These are phyloP conservation scores for Seiridium cupressi DNA, from an alignment of 2,329 filamentous ascomycete genomes.

Conservation along the genomic window DNA sequence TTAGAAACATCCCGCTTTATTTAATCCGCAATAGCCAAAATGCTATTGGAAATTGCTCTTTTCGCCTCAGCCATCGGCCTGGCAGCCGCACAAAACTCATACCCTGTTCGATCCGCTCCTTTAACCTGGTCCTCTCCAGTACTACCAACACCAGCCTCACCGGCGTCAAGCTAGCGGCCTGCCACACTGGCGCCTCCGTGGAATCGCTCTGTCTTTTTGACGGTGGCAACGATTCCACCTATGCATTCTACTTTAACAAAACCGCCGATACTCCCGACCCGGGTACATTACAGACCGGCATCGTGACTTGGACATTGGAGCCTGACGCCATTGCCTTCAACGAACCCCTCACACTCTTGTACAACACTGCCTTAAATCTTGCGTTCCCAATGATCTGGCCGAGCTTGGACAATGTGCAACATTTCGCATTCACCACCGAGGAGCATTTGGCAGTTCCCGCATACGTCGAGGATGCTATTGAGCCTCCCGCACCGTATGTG, in stretches of 20 bases:
- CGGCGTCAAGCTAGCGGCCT: conserved; percentile 15
- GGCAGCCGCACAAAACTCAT: conserved; percentile 12
- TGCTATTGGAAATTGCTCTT: conserved; percentile 9
- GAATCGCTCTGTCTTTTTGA: conserved; percentile 16
- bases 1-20: too few species aligned
- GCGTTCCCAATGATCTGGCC: conserved; percentile 18
- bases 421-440: conserved; percentile 13
- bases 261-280: conserved; percentile 7
- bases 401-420: neutral
- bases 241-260: conserved; percentile 18
- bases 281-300: conserved; percentile 8
- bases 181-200: conserved; percentile 15
- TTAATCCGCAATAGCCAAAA: too few species aligned
- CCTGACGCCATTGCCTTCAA: conserved; percentile 11
- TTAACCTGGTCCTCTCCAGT: conserved; percentile 19
- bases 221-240: conserved; percentile 7
- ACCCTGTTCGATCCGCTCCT: conserved; percentile 16
- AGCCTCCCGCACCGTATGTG: conserved; percentile 14
- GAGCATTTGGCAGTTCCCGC: conserved; percentile 15
- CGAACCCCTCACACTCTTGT: conserved; percentile 15
- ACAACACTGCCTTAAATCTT: conserved; percentile 17
- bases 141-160: conserved; percentile 13
- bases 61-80: conserved; percentile 11
- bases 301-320: conserved; percentile 16
- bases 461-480: conserved; percentile 14